Evolutionary conservation across 139 green algal genomes (phyloP).

Genomic region (Trebouxia sp.): DNA sequence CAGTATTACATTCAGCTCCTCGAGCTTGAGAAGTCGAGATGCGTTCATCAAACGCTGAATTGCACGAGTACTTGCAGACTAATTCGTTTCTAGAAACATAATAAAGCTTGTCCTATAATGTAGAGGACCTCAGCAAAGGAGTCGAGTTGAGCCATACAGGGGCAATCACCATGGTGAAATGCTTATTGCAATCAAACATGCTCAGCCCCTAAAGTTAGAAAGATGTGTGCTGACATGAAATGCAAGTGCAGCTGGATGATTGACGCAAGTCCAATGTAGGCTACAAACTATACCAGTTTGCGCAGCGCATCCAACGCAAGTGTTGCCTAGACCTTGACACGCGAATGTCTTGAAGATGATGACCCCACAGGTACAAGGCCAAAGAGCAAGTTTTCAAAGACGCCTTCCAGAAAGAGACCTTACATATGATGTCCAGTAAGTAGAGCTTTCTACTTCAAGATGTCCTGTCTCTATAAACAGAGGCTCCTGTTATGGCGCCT

Average conservation of each 20-base stretch:
- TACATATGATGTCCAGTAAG: background rate
- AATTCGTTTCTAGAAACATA: background rate
- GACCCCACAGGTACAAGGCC: background rate
- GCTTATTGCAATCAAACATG: background rate
- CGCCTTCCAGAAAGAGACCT: background rate
- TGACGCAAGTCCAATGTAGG: background rate
- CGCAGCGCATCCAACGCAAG: background rate
- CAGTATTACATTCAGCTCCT: too few relatives aligned
- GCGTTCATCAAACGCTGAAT: too few relatives aligned
- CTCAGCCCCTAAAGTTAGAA: background rate
- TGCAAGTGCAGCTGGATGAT: too few relatives aligned
- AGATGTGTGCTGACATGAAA: background rate
- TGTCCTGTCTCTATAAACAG: too few relatives aligned
- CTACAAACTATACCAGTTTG: background rate
- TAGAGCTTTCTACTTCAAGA: background rate
- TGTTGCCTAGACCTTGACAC: too few relatives aligned
- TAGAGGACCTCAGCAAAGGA: background rate
- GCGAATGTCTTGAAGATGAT: background rate
- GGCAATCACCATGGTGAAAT: background rate
- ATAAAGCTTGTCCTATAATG: background rate
- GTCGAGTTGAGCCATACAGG: background rate
- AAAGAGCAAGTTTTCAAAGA: background rate
- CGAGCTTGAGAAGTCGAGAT: too few relatives aligned
- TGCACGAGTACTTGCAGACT: background rate
- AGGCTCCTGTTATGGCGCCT: too few relatives aligned